phyloP scores from a whole-genome alignment of 2,329 filamentous ascomycete species.

The Penicillium thymicola region DNA sequence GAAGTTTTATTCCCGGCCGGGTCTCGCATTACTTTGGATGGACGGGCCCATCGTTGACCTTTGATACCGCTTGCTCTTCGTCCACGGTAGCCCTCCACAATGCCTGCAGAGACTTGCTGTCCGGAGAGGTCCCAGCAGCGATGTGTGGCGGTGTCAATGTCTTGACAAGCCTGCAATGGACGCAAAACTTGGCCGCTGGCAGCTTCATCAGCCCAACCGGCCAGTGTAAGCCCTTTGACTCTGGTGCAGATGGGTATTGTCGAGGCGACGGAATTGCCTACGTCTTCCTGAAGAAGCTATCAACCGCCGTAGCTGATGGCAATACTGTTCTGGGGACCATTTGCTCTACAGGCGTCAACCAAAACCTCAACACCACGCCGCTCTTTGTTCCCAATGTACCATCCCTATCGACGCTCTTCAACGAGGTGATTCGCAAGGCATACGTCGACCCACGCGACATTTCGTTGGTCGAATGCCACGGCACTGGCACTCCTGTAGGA shows the following conservation, averaged over 20 bases:
- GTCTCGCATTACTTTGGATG: too few relatives aligned
- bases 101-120: constrained; percentile 19
- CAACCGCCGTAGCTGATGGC: constrained; percentile 46
- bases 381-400: constrained; percentile 13
- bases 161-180: constrained; percentile 26
- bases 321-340: constrained; percentile 46
- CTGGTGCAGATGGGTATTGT: constrained; percentile 50
- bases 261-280: constrained; percentile 44
- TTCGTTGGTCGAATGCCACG: constrained; percentile 31
- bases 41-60: too few relatives aligned
- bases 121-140: constrained; percentile 20
- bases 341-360: constrained; percentile 25
- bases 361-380: constrained; percentile 27
- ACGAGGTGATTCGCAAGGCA: constrained; percentile 19
- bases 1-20: too few relatives aligned
- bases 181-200: constrained; percentile 30
- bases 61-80: constrained; percentile 34
- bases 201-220: constrained; percentile 46
- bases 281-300: constrained; percentile 47
- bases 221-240: constrained; percentile 46
- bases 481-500: constrained; percentile 29
- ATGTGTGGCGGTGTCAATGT: constrained; percentile 39
- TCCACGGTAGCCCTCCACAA: constrained; percentile 36
- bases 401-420: constrained; percentile 31
- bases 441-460: constrained; percentile 23